Base-by-base conservation (phyloP, 768 basidiomycete species). In the Auricularia heimuer region DNA sequence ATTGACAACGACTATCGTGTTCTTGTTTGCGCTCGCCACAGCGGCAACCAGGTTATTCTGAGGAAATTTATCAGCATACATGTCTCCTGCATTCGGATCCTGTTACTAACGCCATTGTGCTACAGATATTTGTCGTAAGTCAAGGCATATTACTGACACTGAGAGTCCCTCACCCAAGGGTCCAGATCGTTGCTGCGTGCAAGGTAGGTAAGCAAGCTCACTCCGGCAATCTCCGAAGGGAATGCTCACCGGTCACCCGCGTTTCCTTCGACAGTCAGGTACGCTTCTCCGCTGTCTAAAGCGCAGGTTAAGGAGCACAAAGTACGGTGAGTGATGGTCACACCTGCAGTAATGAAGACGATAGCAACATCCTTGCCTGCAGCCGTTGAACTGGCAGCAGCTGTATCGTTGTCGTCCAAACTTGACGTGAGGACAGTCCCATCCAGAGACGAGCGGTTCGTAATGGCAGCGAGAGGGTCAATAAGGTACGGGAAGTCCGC, bases 1-100 rank as follows among this genome's bases (percentile, higher is more conserved):
- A 74, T 93, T 87, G 3, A 89, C 77, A 16, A 95, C 83, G 33
- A 92, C 94, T 63, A 94, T 81, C 3, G 89, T 92, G 73, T 92
- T 92, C 67, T 77, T 82, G 74, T 86, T 87, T 0, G 83, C 81
- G 4, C 83, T 78, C 0, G 93, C 91, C 3, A 88, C 86, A 0
- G 78, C 73, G 69, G 72, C 79, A 7, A 85, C 77, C 64, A 80
- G 68, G 10, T 72, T 63, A 18, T 76, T 75, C 62, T 76, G 73
- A 29, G 29, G 29, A 29, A 29, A 29, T 2, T 1, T 29, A 2
- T 29, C 29, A 29, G 2, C 2, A 29, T 2, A 29, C 29, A 29
- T 29, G 2, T 29, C 29, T 29, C 29, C 29, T 29, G 29, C 29
- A 29, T 29, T 29, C 29, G 3, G 29, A 29, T 29, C 29, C 29